Evolutionary conservation across 2,329 filamentous ascomycete species (phyloP), one percentile per base, ranked within the genome.

Genomic region (Alternaria sp.): DNA sequence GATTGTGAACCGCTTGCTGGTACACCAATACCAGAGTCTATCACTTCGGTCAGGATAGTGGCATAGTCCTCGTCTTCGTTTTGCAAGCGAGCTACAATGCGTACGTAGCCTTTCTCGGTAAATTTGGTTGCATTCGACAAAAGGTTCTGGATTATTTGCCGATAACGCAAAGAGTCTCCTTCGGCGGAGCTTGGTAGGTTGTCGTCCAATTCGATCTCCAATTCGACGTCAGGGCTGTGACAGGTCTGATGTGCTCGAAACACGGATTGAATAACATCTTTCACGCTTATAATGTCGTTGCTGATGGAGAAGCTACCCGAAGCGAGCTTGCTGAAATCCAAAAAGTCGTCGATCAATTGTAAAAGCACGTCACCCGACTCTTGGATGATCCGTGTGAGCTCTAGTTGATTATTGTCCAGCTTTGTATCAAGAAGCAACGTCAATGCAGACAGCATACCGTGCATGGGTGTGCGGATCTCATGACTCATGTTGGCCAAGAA

Each of bases 401-500:
- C 86, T 22, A 81, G 80, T 71, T 89, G 87, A 42, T 86, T 81
- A 1, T 81, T 72, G 6, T 81, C 80, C n/a, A 89, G 75, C 0
- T 75, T 67, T 0, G 86, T 87, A 62, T 86, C 85, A 20, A 84
- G 79, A 4, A 89, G 80, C 62, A 89, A 82, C 14, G 84, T 81
- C 59, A 86, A 80, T n/a, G 86, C 87, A 16, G 86, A 82, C 22
- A 88, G 79, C 81, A 89, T 85, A 36, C 73, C 87, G 66, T 89
- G 86, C 83, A 89, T 88, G 0, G 87, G 87, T 0, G 87, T 89
- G 42, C 87, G 82, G 56, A 89, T 87, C 71, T 89, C 87, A 67
- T 89, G 87, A 49, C 82, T 85, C 84, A 89, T 89, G 69, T 89
- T 88, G 52, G 85, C 86, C 26, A 88, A 73, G 63, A 89, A 89